Evolutionary conservation across 805 yeast species (phyloP).

Genomic region (Isabelozyma pseudorhagii): DNA sequence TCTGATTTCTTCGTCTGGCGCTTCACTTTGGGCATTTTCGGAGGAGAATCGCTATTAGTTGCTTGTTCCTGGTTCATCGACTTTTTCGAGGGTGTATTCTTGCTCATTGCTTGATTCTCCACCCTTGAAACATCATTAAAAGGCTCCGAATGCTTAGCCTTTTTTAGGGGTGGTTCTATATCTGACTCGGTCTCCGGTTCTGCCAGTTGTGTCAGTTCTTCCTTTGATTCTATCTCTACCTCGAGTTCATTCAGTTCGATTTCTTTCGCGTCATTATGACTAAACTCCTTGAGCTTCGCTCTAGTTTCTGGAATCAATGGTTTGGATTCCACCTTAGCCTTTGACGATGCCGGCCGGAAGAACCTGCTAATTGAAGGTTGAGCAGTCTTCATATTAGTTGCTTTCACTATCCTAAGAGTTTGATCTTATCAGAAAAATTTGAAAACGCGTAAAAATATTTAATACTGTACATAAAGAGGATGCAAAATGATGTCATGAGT

Average conservation of each 20-base stretch:
- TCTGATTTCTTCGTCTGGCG: slow-evolving; percentile 31
- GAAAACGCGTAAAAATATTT: not conserved
- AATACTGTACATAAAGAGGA: not conserved
- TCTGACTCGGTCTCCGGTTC: not conserved
- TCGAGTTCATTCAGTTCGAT: too few species aligned
- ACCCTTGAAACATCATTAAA: too few species aligned
- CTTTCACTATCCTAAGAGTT: not conserved
- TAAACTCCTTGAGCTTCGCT: not conserved
- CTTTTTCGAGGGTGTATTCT: too few species aligned
- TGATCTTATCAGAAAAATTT: not conserved
- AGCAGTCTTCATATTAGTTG: not conserved
- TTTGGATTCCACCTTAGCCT: not conserved
- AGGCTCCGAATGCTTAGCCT: not conserved
- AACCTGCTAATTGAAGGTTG: slow-evolving; percentile 7
- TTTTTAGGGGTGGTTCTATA: not conserved
- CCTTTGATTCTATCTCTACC: too few species aligned
- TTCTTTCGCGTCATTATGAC: not conserved
- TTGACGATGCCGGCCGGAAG: slow-evolving; percentile 3
- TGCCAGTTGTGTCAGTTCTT: too few species aligned
- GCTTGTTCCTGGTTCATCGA: not conserved
- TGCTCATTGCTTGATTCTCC: too few species aligned
- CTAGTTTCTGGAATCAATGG: not conserved
- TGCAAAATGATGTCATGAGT: not conserved
- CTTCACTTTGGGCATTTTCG: not conserved
- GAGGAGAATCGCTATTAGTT: not conserved